Percentiles rank a stretch among this genome's conserved stretches.
phyloP scores from a whole-genome alignment of 2,329 filamentous ascomycete genomes.

The Alternaria incomplexa region DNA sequence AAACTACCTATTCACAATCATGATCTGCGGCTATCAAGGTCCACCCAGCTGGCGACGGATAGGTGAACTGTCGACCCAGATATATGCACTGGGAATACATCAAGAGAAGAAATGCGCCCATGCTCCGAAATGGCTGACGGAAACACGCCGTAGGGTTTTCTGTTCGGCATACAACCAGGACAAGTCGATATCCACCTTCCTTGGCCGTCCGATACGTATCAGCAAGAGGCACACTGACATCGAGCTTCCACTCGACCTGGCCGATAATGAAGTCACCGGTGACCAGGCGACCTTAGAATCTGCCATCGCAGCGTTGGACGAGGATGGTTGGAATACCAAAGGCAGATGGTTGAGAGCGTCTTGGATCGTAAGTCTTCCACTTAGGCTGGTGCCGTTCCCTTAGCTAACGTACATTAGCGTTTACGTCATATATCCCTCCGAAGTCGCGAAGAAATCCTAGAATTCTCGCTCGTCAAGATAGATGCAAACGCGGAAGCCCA shows the following conservation, averaged over 20 bases:
- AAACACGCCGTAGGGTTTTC: constrained; percentile 38
- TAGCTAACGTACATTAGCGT: constrained; percentile 17
- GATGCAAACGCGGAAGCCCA: constrained; percentile 25
- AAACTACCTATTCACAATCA: constrained; percentile 45
- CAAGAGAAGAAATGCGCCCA: constrained; percentile 32
- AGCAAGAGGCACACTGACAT: constrained; percentile 40
- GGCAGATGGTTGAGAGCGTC: constrained; percentile 31
- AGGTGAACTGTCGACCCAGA: constrained; percentile 37
- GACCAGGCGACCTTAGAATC: constrained; percentile 19
- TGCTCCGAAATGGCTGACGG: constrained; percentile 36
- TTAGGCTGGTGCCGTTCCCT: neutral
- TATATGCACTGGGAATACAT: constrained; percentile 42
- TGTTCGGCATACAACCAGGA: constrained; percentile 39
- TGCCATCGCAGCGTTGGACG: constrained; percentile 30
- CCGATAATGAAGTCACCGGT: constrained; percentile 34
- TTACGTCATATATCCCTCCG: constrained; percentile 30
- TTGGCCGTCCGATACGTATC: constrained; percentile 41
- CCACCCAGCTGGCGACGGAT: constrained; percentile 43
- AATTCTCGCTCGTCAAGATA: constrained; percentile 32
- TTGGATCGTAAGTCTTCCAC: constrained; percentile 27
- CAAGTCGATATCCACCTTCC: constrained; percentile 44
- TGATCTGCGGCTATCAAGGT: constrained; percentile 44
- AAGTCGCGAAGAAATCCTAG: constrained; percentile 44
- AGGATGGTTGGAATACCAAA: constrained; percentile 50
- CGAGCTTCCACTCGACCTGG: constrained; percentile 37